phyloP scores from a whole-genome alignment of 1,284 basidiomycete species.

The Apiotrichum sp. region DNA sequence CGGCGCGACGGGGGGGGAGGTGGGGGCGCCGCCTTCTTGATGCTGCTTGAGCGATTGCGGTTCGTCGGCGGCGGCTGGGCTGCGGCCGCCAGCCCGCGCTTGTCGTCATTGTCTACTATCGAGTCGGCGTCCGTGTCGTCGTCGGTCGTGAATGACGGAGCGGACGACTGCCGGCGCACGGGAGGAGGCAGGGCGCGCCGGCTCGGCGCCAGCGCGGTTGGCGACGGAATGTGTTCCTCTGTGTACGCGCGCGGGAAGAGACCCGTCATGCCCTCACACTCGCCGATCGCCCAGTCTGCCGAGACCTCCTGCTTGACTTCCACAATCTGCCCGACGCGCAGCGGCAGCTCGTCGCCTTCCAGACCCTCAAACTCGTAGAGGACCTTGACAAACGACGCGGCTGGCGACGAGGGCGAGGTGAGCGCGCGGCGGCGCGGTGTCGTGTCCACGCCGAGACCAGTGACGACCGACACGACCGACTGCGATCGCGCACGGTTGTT shows the following conservation, averaged over 20 bases:
- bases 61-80: slow-evolving; percentile 20
- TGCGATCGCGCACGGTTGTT: slow-evolving; percentile 10
- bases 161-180: neutral
- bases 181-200: slow-evolving; percentile 23
- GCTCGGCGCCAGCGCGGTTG: slow-evolving; percentile 8
- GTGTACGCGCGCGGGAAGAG: slow-evolving; percentile 71
- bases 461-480: slow-evolving; percentile 6
- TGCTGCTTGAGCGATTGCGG: slow-evolving; percentile 46
- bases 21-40: slow-evolving; percentile 47
- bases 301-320: slow-evolving; percentile 66
- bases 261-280: slow-evolving; percentile 59
- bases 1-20: slow-evolving; percentile 51
- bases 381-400: slow-evolving; percentile 53
- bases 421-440: slow-evolving; percentile 25
- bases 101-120: slow-evolving; percentile 5
- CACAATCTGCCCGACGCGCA: slow-evolving; percentile 66
- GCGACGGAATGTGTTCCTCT: slow-evolving; percentile 49
- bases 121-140: slow-evolving; percentile 11
- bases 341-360: slow-evolving; percentile 63
- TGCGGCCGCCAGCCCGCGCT: slow-evolving; percentile 5
- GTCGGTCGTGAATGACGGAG: slow-evolving; percentile 18
- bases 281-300: slow-evolving; percentile 80
- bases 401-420: slow-evolving; percentile 29
- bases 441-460: neutral
- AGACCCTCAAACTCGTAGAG: slow-evolving; percentile 65